Conservation (phyloP, 2,329 filamentous ascomycete species). For the Alternaria hordeiaustralica region DNA sequence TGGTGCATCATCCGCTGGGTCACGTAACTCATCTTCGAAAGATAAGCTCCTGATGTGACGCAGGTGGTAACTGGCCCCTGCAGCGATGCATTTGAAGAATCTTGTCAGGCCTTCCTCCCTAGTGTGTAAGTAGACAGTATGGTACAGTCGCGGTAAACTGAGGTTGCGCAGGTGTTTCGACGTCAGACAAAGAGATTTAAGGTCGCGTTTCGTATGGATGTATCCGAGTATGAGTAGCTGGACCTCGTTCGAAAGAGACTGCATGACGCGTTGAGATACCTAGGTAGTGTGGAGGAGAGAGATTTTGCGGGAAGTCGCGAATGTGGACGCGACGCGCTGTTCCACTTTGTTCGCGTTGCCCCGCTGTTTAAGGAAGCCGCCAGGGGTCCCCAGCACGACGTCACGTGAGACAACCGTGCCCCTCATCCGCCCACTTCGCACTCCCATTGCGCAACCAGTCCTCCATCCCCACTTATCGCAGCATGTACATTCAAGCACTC, state of each 20-base stretch:
- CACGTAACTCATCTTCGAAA: not conserved
- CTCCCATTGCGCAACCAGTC: not conserved
- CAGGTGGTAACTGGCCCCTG: not conserved
- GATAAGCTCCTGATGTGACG: conserved; percentile 1
- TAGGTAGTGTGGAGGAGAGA: not conserved
- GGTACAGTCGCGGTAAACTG: conserved; percentile 1
- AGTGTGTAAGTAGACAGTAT: not conserved
- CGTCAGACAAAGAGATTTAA: conserved; percentile 5
- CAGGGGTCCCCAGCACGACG: not conserved
- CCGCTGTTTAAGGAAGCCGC: not conserved
- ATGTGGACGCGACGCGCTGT: too few relatives aligned
- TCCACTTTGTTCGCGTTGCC: not conserved
- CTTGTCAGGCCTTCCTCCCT: not conserved
- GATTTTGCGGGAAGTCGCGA: not conserved
- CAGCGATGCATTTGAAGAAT: not conserved
- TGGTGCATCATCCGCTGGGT: not conserved
- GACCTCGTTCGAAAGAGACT: not conserved
- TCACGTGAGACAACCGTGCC: not conserved
- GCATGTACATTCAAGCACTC: not conserved
- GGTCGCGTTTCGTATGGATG: not conserved
- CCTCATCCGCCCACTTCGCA: not conserved
- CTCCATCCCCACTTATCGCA: not conserved
- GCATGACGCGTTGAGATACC: not conserved
- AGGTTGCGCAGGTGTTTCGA: not conserved
- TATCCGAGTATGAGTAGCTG: not conserved